Evolutionary conservation across 1,284 basidiomycete species (phyloP), one percentile per base, ranked within the genome.

Genomic region (Lentinula novae-zelandiae): DNA sequence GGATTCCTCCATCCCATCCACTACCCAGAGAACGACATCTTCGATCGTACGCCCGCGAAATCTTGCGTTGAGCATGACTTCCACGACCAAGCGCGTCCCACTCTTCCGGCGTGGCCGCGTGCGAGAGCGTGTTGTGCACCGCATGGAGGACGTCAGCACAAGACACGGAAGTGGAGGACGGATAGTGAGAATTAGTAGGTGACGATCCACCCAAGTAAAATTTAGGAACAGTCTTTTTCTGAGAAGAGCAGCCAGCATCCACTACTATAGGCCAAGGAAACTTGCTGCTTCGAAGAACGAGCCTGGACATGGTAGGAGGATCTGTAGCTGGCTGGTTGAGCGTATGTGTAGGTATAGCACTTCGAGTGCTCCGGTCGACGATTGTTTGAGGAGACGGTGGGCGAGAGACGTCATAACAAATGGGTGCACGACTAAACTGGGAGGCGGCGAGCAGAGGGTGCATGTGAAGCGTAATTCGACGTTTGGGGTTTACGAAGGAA

Each of bases 1-100:
- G 78, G 34, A 89, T 84, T 38, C 87, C 87, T 34, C 78, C 77
- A 53, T 87, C 84, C 86, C 86, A 87, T 15, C 84, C 85, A 12
- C 83, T 84, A 42, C 85, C 85, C 74, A 82, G 78, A 64, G 76
- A 77, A 57, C 76, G 73, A 64, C 87, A 89, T 44, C 87, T 75
- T 63, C 76, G 77, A 69, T 87, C 82, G 67, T 88, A 89, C 53
- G 85, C 86, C 40, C 77, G 76, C 13, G 84, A 79, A 31, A 86
- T 78, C 67, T 80, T 80, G 59, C 78, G 75, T 69, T 85, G 83
- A 31, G 76, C 76, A 2, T 74, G 73, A 64, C 77, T 81, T n/a
- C 80, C 80, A 50, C 79, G 72, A 0, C 85, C 86, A 3, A 89
- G 76, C 0, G 76, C 71, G 44, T 82, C 81, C 87, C 87, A 89